Evolutionary conservation across 352 stramenopile genomes (phyloP), one percentile per base, ranked within the genome.

Genomic region (Pythium rhizo-oryzae): DNA sequence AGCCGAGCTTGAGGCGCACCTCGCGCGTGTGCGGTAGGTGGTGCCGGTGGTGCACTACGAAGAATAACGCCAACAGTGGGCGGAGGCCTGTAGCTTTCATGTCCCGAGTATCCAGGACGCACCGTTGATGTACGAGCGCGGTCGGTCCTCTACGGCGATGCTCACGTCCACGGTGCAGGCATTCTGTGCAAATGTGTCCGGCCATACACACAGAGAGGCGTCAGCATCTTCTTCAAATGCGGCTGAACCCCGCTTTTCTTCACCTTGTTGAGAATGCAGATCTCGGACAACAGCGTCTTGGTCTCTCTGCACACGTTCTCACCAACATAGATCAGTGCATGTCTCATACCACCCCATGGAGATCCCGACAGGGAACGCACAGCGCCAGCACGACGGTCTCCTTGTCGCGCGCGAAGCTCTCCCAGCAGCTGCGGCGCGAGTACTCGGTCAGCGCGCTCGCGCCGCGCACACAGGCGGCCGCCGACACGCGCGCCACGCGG

Each of bases 241-340:
- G 28, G 28, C 28, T 33, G 28, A 6, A 6, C 28, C 37, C 13
- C 37, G 11, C 15, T 12, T 43, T 43, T 18, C 37, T 43, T n/a
- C 16, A 85, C 84, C 75, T 91, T 91, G 71, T 93, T 93, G 23
- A 91, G 65, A 37, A 93, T 78, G 30, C 81, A 77, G n/a, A 93
- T 69, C 65, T 93, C 82, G 0, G 82, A 85, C 56, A 93, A 39
- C 53, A 93, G 59, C 52, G 85, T 84, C 74, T 93, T 93, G 8
- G 66, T 62, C 15, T 85, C 77, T 5, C 84, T 92, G 41, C 41
- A n/a, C 13, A 2, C 2, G 37, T 33, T 7, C 6, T 6, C 28
- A 33, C 28, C 28, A 41, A 11, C 35, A 41, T 15, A 41, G 35
- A 41, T 16, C 41, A 43, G 15, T 43, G 21, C 41, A 19, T n/a